Percentiles rank a stretch among this genome's conserved stretches.
Evolutionary conservation across 2,329 filamentous ascomycete species (phyloP).

Genomic region (Fusarium dlaminii): DNA sequence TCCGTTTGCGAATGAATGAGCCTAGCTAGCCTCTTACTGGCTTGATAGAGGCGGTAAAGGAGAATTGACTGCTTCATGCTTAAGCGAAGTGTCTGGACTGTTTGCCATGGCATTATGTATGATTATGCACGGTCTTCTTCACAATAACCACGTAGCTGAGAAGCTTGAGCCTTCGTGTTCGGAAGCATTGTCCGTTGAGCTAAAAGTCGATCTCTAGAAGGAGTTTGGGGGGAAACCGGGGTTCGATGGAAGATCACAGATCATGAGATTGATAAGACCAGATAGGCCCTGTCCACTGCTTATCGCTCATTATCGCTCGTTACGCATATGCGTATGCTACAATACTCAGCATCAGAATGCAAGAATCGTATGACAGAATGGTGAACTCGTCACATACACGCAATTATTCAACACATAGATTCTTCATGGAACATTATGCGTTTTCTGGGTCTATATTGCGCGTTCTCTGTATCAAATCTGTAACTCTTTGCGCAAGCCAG

Average conservation of each 20-base stretch:
- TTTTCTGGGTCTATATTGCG: conserved; percentile 15
- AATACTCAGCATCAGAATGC: background rate
- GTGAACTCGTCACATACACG: conserved; percentile 22
- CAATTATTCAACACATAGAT: conserved; percentile 11
- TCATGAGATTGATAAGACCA: conserved; percentile 42
- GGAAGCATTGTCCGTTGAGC: conserved; percentile 9
- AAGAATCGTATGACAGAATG: conserved; percentile 6
- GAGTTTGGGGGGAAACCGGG: conserved; percentile 17
- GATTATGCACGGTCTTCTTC: conserved; percentile 1
- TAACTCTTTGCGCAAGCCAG: conserved; percentile 26
- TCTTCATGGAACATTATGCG: background rate
- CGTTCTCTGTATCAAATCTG: conserved; percentile 21
- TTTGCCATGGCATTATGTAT: background rate
- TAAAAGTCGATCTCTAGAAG: conserved; percentile 25
- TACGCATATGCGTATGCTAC: conserved; percentile 21
- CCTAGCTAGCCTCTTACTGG: conserved; percentile 6
- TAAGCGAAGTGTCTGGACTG: conserved; percentile 17
- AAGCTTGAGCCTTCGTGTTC: conserved; percentile 14
- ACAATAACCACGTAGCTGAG: background rate
- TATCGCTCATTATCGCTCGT: conserved; percentile 5
- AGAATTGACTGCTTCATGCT: conserved; percentile 2
- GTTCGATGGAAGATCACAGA: conserved; percentile 33
- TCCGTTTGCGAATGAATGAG: background rate
- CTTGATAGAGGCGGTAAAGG: conserved; percentile 27
- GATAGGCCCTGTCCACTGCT: background rate